Base-by-base conservation (phyloP, 345 rosid genomes). In the Euphorbia tirucalli region DNA sequence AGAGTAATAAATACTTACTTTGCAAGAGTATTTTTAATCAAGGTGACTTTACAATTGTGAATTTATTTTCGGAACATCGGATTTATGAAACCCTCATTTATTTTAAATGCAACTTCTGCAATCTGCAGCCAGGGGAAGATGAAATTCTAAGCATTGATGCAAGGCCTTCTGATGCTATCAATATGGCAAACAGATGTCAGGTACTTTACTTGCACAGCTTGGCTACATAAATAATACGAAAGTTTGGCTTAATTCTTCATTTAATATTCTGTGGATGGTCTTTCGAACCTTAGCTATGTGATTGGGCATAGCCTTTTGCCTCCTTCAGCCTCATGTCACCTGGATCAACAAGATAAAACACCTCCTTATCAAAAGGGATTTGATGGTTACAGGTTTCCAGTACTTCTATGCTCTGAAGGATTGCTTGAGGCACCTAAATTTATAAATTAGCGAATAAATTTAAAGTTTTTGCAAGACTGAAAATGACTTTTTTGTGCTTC, bases 141-240 rank as follows among this genome's bases (percentile, higher is more conserved):
- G 89, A 85, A 61, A 66, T 77, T 73, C 72, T 85, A 52, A 84
- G 82, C 75, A 80, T 92, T 71, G 96, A 94, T 81, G 77, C 87
- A n/a, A 86, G 89, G 62, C 93, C 98, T 31, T 94, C 97, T 27
- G 97, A 92, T 85, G 98, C 97, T 74, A 88, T 94, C 77, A 89
- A 89, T 66, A 76, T 94, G 68, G 98, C 96, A 55, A 80, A 73
- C 59, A 83, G 85, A 84, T 86, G 89, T 75, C 77, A 87, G 89
- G 94, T 87, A 78, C 60, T 3, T 54, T 46, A 37, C 41, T 27
- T 64, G n/a, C 55, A 2, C 11, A 32, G 5, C 25, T 21, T 28
- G 28, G 46, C 55, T n/a, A 19, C 25, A 7, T 57, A 35, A 39
- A 31, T 48, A 21, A 46, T 61, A 24, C 41, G 32, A 14, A 5